Base-by-base conservation (phyloP, 73 alveolate species). In the Paraurostyla sp. region DNA sequence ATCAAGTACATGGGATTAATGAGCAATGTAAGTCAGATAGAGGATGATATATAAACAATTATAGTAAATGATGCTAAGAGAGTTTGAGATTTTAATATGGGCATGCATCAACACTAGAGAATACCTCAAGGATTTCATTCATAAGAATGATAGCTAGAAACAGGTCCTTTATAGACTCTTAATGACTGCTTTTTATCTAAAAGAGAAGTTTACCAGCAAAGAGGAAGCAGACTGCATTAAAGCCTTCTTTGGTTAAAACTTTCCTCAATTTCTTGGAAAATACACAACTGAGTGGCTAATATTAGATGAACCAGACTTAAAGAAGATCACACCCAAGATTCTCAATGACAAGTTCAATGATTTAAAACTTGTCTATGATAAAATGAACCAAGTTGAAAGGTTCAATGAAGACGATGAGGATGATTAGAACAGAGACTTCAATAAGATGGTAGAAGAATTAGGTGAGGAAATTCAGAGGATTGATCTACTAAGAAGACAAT, bases 201-300 rank as follows among this genome's bases (percentile, higher is more conserved):
- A 78, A 43, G 76, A 49, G 80, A 78, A 78, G 32, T 78, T 78
- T 32, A 43, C 65, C 36, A 15, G 50, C 15, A 4, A 20, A 18
- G 35, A 78, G 6, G 78, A 49, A 20, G 13, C 42, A 6, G 78
- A 78, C 30, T 46, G 58, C 62, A 78, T 78, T 35, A 54, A 78
- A 35, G 78, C 89, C 30, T 78, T 18, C 30, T 52, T 59, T 25
- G 40, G 69, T 11, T 9, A 52, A 29, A 46, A 78, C 68, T 78
- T 78, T 27, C 80, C 35, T 0, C 4, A 52, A 13, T 78, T 78
- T 43, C 27, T 78, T 11, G 89, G 89, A 36, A 78, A 78, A 36
- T 54, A 78, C 62, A 78, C 89, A 30, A 73, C 87, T 7, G 89
- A 78, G 59, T 78, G 89, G 89, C 32, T 78, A 3, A 46, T 78